Percentiles rank a stretch among this genome's conserved stretches.
Evolutionary conservation across 1,284 basidiomycete genomes (phyloP).

Genomic region (Cryptococcus sp.): DNA sequence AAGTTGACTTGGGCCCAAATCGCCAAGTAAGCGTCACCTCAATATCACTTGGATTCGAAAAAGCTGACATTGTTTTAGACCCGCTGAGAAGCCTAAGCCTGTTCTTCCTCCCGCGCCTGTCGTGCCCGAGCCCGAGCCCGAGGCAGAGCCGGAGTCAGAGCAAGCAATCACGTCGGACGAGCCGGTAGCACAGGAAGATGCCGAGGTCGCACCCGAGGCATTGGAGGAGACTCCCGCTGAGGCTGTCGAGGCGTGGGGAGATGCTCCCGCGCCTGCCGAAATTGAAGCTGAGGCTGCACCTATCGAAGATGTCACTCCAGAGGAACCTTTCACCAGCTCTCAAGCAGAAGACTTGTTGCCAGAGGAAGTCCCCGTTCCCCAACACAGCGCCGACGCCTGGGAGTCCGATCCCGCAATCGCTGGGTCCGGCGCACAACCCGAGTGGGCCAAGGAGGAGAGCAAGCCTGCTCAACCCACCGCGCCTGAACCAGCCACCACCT

Average conservation of each 20-base stretch:
- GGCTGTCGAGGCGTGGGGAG: constrained; percentile 17
- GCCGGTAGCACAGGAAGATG: constrained; percentile 26
- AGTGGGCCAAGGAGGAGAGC: constrained; percentile 24
- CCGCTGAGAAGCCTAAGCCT: constrained; percentile 53
- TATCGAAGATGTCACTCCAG: constrained; percentile 18
- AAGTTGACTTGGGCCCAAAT: constrained; percentile 57
- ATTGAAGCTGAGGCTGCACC: constrained; percentile 14
- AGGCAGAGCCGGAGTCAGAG: constrained; percentile 20
- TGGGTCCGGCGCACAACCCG: constrained; percentile 32
- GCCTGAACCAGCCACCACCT: constrained; percentile 47
- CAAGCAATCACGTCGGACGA: constrained; percentile 28
- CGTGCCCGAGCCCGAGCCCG: constrained; percentile 34
- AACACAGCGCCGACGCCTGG: constrained; percentile 22
- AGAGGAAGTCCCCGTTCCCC: constrained; percentile 20
- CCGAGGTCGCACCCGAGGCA: constrained; percentile 17
- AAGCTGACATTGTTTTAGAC: constrained; percentile 28
- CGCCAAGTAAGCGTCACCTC: constrained; percentile 46
- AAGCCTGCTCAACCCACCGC: constrained; percentile 22
- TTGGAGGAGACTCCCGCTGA: constrained; percentile 20
- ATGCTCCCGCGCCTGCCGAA: constrained; percentile 20
- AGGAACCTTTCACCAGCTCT: constrained; percentile 19
- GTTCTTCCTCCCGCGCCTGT: constrained; percentile 69
- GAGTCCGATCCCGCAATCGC: constrained; percentile 47
- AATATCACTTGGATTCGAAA: not conserved
- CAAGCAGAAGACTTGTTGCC: constrained; percentile 20